Percentiles rank a stretch among this genome's conserved stretches.
Evolutionary conservation across 108 stramenopile species (phyloP).

Genomic region (Cyclostephanos invisitatus): DNA sequence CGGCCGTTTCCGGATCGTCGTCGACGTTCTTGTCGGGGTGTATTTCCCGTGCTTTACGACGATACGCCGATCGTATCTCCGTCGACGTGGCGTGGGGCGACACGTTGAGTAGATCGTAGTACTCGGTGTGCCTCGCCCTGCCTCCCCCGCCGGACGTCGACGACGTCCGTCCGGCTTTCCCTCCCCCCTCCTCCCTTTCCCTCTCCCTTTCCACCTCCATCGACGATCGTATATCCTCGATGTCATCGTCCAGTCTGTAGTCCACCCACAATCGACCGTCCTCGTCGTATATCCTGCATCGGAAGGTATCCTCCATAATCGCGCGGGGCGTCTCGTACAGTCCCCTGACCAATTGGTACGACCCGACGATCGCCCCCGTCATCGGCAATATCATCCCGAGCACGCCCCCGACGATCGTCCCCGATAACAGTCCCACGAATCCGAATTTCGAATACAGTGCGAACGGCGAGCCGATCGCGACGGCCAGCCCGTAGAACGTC

Average conservation of each 20-base stretch:
- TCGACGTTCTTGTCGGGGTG: slow-evolving; percentile 80
- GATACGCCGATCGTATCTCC: slow-evolving; percentile 67
- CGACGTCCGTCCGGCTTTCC: background rate
- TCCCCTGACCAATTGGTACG: slow-evolving; percentile 30
- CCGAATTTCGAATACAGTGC: slow-evolving; percentile 1
- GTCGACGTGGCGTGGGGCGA: slow-evolving; percentile 28
- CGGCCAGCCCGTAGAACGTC: slow-evolving; percentile 31
- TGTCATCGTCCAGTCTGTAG: slow-evolving; percentile 38
- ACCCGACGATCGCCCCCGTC: slow-evolving; percentile 13
- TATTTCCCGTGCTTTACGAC: slow-evolving; percentile 52
- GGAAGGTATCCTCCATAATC: slow-evolving; percentile 29
- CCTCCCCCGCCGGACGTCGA: background rate
- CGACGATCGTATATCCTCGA: slow-evolving; percentile 16
- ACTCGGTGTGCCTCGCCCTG: slow-evolving; percentile 41
- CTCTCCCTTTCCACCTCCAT: slow-evolving; percentile 25
- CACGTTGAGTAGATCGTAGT: slow-evolving; percentile 49
- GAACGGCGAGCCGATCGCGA: slow-evolving; percentile 18
- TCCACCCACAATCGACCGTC: slow-evolving; percentile 23
- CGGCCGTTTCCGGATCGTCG: slow-evolving; percentile 27
- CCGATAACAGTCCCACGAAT: slow-evolving; percentile 19
- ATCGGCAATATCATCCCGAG: slow-evolving; percentile 23
- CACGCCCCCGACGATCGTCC: slow-evolving; percentile 5
- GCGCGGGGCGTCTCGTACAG: slow-evolving; percentile 20
- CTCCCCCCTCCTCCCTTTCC: background rate
- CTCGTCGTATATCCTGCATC: slow-evolving; percentile 37